Percentiles rank a stretch among this genome's conserved stretches.
phyloP scores from a whole-genome alignment of 345 rosid species.

The Melastoma malabathricum region DNA sequence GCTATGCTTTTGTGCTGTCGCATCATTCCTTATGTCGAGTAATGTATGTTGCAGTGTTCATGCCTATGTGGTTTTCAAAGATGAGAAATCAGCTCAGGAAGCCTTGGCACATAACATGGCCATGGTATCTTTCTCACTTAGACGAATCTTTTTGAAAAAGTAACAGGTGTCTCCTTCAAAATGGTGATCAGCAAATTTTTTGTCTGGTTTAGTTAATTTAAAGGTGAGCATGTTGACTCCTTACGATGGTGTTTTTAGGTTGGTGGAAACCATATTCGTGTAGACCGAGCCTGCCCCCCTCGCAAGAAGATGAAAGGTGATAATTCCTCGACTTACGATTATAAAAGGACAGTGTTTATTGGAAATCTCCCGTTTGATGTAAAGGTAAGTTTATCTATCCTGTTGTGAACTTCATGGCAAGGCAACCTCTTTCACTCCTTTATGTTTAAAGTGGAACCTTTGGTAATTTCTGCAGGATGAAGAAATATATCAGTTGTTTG shows the following conservation, averaged over 20 bases:
- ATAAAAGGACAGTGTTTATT: slow-evolving; percentile 69
- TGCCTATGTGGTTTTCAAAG: slow-evolving; percentile 79
- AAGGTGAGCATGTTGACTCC: too few relatives aligned
- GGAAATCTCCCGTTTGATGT: slow-evolving; percentile 98
- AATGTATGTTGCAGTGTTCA: slow-evolving; percentile 48
- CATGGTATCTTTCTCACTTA: slow-evolving; percentile 37
- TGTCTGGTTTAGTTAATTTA: too few relatives aligned
- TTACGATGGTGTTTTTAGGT: slow-evolving; percentile 23
- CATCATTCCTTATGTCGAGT: not conserved
- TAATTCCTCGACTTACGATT: slow-evolving; percentile 45
- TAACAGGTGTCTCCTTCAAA: not conserved
- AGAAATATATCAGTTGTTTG: slow-evolving; percentile 76
- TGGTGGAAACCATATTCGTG: slow-evolving; percentile 84
- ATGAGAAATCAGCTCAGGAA: slow-evolving; percentile 71
- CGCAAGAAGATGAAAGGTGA: slow-evolving; percentile 75
- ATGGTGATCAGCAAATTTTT: too few relatives aligned
- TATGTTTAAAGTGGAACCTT: not conserved
- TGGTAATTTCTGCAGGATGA: slow-evolving; percentile 45
- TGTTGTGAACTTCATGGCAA: not conserved
- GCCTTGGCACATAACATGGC: slow-evolving; percentile 82
- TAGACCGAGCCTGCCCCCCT: slow-evolving; percentile 96
- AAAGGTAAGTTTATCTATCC: slow-evolving; percentile 33
- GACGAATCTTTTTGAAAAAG: not conserved
- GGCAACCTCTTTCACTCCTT: slow-evolving; percentile 1
- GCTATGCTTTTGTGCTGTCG: not conserved